Conservation (phyloP, 2,329 filamentous ascomycete species). For the Pseudogymnoascus sp. region DNA sequence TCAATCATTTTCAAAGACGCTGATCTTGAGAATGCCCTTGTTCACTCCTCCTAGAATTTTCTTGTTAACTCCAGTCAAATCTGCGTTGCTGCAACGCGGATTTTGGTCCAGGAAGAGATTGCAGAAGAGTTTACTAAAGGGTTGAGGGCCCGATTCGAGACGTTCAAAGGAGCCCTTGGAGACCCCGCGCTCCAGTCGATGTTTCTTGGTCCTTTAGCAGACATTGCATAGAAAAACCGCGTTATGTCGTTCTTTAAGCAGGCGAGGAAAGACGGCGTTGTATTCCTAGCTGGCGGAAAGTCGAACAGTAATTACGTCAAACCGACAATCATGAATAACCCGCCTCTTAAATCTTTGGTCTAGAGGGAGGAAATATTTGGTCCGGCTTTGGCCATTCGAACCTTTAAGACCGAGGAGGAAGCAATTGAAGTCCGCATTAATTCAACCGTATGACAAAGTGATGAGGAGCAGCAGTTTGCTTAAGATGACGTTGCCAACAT, state of each 20-base stretch:
- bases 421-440: too few relatives aligned
- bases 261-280: slow-evolving; percentile 51
- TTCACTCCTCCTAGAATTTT: slow-evolving; percentile 48
- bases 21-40: slow-evolving; percentile 45
- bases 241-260: slow-evolving; percentile 53
- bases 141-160: slow-evolving; percentile 42
- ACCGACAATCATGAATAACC: slow-evolving; percentile 54
- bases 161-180: slow-evolving; percentile 56
- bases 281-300: slow-evolving; percentile 44
- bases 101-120: slow-evolving; percentile 55
- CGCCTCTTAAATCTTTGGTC: slow-evolving; percentile 46
- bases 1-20: slow-evolving; percentile 58
- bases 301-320: slow-evolving; percentile 60
- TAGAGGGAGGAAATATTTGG: slow-evolving; percentile 54
- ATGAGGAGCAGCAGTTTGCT: too few relatives aligned
- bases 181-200: slow-evolving; percentile 52
- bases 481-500: too few relatives aligned
- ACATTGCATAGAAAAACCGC: slow-evolving; percentile 39
- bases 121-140: slow-evolving; percentile 51
- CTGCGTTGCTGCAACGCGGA: slow-evolving; percentile 55
- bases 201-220: slow-evolving; percentile 48
- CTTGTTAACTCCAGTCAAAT: slow-evolving; percentile 43
- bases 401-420: slow-evolving; percentile 58
- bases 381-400: slow-evolving; percentile 53
- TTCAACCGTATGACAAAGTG: too few relatives aligned